A percentile compares a stretch with the other conserved stretches of the same genome.
phyloP scores from a whole-genome alignment of 1,284 basidiomycete genomes.

The Ustilago lituana region DNA sequence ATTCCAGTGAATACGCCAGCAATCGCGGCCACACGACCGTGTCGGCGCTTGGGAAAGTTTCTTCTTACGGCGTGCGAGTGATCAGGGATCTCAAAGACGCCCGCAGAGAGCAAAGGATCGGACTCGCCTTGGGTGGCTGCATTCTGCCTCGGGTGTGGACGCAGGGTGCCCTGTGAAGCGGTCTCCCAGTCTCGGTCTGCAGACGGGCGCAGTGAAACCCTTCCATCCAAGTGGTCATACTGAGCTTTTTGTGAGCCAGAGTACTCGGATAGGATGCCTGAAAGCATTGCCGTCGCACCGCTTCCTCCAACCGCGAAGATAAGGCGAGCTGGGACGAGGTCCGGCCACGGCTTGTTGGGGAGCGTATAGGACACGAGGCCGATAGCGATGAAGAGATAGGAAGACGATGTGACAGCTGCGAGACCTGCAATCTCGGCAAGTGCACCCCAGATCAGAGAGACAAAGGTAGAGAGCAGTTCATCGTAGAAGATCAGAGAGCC shows the following conservation, averaged over 20 bases:
- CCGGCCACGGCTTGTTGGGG: conserved; percentile 49
- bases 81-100: neutral
- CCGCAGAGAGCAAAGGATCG: neutral
- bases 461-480: conserved; percentile 49
- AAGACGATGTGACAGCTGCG: conserved; percentile 34
- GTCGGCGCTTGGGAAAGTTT: neutral
- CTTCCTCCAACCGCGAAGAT: conserved; percentile 54
- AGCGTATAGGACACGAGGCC: conserved; percentile 46
- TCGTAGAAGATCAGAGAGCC: conserved; percentile 57
- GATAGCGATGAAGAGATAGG: conserved; percentile 44
- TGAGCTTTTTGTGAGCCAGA: conserved; percentile 7
- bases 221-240: neutral
- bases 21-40: conserved; percentile 47
- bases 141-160: neutral
- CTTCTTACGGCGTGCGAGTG: neutral
- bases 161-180: conserved; percentile 5
- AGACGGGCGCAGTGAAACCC: neutral
- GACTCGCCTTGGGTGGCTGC: neutral
- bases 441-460: conserved; percentile 52
- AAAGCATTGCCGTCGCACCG: conserved; percentile 54
- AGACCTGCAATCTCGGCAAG: conserved; percentile 44
- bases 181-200: conserved; percentile 3
- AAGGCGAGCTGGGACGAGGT: conserved; percentile 45
- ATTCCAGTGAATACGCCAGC: conserved; percentile 51
- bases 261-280: conserved; percentile 33